Percentiles rank a stretch among this genome's conserved stretches.
These are phyloP conservation scores for Vitis cinerea DNA, from an alignment of 164 flowering plant species.

Conservation along the genomic window DNA sequence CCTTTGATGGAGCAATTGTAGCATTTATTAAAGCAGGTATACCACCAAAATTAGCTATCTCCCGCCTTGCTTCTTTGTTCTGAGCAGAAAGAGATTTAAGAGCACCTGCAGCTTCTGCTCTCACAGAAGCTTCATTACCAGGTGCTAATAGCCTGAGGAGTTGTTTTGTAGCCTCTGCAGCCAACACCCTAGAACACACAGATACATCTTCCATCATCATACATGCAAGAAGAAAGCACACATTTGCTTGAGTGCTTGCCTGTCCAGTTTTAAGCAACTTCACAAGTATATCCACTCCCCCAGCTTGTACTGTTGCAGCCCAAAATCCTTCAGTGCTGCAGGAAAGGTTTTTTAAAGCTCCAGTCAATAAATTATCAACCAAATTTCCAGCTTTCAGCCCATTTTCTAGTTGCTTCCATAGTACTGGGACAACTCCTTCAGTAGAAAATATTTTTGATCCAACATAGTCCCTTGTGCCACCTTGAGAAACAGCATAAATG, in stretches of 20 bases:
- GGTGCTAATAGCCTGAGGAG: constrained; percentile 81
- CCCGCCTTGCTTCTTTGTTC: constrained; percentile 82
- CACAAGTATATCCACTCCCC: constrained; percentile 87
- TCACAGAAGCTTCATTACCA: constrained; percentile 82
- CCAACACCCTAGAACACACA: constrained; percentile 71
- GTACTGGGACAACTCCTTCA: constrained; percentile 95
- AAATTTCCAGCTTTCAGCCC: constrained; percentile 67
- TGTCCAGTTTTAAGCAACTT: constrained; percentile 75
- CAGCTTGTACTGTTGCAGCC: constrained; percentile 77
- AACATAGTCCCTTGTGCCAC: constrained; percentile 86
- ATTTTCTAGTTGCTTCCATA: constrained; percentile 79
- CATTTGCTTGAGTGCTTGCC: constrained; percentile 83
- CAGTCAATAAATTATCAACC: constrained; percentile 80
- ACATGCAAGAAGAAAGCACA: constrained; percentile 90
- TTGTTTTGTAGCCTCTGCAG: constrained; percentile 79
- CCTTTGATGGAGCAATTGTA: constrained; percentile 99
- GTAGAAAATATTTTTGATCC: constrained; percentile 96
- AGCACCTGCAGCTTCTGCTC: constrained; percentile 98
- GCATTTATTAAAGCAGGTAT: constrained; percentile 96
- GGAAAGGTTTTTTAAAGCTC: constrained; percentile 80
- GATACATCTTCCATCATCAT: constrained; percentile 96
- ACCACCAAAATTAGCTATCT: constrained; percentile 78
- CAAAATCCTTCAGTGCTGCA: constrained; percentile 89
- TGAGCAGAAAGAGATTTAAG: constrained; percentile 95
- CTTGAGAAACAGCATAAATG: constrained; percentile 90